Evolutionary conservation across 2,329 filamentous ascomycete species (phyloP).

Genomic region (Hypoxylon sp.): DNA sequence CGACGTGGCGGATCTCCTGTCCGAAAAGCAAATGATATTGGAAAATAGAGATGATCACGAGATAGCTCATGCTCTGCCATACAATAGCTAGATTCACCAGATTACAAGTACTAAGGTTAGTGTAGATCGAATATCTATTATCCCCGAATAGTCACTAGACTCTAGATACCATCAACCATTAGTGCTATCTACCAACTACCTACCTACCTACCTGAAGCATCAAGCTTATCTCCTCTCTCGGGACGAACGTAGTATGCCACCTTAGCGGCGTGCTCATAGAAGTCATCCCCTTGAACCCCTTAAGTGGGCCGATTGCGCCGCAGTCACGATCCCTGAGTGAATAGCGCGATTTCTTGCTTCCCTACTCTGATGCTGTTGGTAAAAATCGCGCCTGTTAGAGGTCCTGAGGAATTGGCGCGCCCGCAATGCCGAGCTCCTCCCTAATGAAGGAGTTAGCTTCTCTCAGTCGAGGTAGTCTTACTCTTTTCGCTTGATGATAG

Average conservation of each 20-base stretch:
- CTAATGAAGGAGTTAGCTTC: slow-evolving; percentile 4
- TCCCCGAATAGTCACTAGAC: neutral
- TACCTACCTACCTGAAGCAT: no score
- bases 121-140: no score
- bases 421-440: slow-evolving; percentile 2
- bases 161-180: slow-evolving; percentile 4
- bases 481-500: neutral
- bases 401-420: neutral
- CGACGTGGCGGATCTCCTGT: neutral
- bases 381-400: slow-evolving; percentile 9
- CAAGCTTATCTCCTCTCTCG: slow-evolving; percentile 29
- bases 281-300: slow-evolving; percentile 25
- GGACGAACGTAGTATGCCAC: slow-evolving; percentile 35
- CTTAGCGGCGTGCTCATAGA: slow-evolving; percentile 33
- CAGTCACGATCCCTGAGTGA: slow-evolving; percentile 18
- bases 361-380: slow-evolving; percentile 29
- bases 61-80: neutral
- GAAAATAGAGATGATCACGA: neutral
- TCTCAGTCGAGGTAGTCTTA: no score
- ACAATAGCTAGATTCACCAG: neutral
- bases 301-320: slow-evolving; percentile 33
- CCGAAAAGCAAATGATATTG: neutral
- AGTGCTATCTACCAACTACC: slow-evolving; percentile 28
- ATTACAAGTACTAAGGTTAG: no score
- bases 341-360: slow-evolving; percentile 32